These are phyloP conservation scores for Coemansia sp. DNA, from an alignment of 192 early-diverging fungal genomes.

Conservation along the genomic window DNA sequence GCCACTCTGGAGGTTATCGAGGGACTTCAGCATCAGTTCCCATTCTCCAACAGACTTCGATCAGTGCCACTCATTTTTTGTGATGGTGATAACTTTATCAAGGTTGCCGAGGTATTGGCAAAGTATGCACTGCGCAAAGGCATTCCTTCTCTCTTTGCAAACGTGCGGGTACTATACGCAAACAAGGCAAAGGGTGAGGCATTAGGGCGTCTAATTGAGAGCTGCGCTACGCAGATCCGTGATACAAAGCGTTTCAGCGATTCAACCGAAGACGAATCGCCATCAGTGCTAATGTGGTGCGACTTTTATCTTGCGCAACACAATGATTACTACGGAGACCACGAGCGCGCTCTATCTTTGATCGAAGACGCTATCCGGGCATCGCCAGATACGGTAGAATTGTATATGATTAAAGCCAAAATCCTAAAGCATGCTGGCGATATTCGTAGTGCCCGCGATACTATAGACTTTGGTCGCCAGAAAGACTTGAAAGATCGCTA, in stretches of 20 bases:
- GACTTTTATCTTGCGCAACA: slow-evolving; percentile 89
- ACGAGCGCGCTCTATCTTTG: slow-evolving; percentile 66
- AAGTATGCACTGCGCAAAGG: slow-evolving; percentile 81
- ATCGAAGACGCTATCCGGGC: slow-evolving; percentile 82
- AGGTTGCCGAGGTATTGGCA: slow-evolving; percentile 64
- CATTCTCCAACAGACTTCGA: slow-evolving; percentile 78
- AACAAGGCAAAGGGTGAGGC: slow-evolving; percentile 63
- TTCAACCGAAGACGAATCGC: slow-evolving; percentile 63
- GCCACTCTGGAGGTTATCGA: slow-evolving; percentile 45
- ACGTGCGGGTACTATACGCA: slow-evolving; percentile 70
- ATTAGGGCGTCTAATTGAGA: slow-evolving; percentile 68
- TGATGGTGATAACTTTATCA: slow-evolving; percentile 64
- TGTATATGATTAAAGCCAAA: slow-evolving; percentile 90
- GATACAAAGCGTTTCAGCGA: slow-evolving; percentile 53
- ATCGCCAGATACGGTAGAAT: slow-evolving; percentile 89
- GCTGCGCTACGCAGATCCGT: slow-evolving; percentile 56
- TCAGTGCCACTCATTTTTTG: slow-evolving; percentile 75
- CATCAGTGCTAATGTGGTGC: slow-evolving; percentile 84
- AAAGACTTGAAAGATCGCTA: slow-evolving; percentile 93
- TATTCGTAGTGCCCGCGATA: slow-evolving; percentile 62
- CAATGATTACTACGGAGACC: slow-evolving; percentile 72
- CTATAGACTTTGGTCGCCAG: slow-evolving; percentile 83
- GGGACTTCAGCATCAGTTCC: slow-evolving; percentile 68
- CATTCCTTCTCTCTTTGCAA: slow-evolving; percentile 89
- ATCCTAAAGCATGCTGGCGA: slow-evolving; percentile 93